Evolutionary conservation across 2,329 filamentous ascomycete species (phyloP).

Genomic region (Hymenoscyphus linearis): DNA sequence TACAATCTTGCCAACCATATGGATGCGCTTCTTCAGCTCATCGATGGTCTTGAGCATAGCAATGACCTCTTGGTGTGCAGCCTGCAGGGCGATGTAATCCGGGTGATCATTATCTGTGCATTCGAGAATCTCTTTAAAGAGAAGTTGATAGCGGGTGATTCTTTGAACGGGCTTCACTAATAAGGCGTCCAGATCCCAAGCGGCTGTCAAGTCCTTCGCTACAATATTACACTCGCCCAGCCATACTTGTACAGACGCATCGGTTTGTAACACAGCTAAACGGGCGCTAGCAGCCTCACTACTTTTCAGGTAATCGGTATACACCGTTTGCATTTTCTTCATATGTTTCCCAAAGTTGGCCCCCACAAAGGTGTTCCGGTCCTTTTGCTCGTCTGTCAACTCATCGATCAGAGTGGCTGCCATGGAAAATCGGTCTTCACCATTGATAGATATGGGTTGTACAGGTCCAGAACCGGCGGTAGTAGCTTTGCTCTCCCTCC

Average conservation of each 20-base stretch:
- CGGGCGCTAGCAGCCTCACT: conserved; percentile 58
- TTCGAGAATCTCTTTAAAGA: conserved; percentile 74
- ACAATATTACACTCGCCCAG: conserved; percentile 88
- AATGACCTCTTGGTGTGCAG: conserved; percentile 49
- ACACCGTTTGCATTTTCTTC: conserved; percentile 53
- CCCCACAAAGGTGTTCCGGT: conserved; percentile 30
- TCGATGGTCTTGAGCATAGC: conserved; percentile 81
- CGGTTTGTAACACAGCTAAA: conserved; percentile 57
- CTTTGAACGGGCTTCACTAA: conserved; percentile 96
- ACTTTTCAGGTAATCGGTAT: conserved; percentile 58
- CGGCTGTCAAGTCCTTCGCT: conserved; percentile 84
- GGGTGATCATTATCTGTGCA: conserved; percentile 79
- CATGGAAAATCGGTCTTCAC: conserved; percentile 22
- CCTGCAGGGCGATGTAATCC: conserved; percentile 61
- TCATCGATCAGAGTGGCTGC: conserved; percentile 19
- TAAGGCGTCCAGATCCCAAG: conserved; percentile 94
- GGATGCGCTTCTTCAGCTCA: conserved; percentile 89
- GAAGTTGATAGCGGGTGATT: conserved; percentile 85
- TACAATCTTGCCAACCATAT: conserved; percentile 86
- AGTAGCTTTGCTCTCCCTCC: conserved; percentile 36
- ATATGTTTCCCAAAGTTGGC: conserved; percentile 40
- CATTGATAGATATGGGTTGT: conserved; percentile 8
- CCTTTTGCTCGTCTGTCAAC: conserved; percentile 29
- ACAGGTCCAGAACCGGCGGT: conserved; percentile 6
- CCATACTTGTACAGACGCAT: conserved; percentile 71